Base-by-base conservation (phyloP, 2,329 filamentous ascomycete genomes). In the Geoglossum cookeanum region DNA sequence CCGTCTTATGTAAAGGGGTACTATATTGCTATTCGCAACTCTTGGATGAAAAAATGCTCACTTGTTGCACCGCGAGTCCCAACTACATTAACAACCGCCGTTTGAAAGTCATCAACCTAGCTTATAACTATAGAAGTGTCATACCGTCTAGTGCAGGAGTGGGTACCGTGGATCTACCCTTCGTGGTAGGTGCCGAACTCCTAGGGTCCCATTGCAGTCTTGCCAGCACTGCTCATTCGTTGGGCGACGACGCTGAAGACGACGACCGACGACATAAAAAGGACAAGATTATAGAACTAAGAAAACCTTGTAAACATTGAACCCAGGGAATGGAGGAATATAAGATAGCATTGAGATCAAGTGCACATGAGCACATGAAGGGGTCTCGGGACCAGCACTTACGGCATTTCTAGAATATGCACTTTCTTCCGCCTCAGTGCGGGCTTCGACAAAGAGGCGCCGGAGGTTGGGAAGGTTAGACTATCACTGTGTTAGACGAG, bases 201-300 rank as follows among this genome's bases (percentile, higher is more conserved):
- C 37, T 55, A 58, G 69, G 62, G 70, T 65, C 66, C 70, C 45
- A 64, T 62, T 22, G 65, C 59, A 59, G 69, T 71, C 55, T 65
- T 66, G 44, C 55, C 61, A 30, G 70, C 70, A 35, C 22, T 53
- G 60, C 75, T 76, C 78, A 96, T 85, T 63, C 85, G 84, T 67
- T 98, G 92, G 32, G 91, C 92, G 60, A 92, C 83, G 59, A 98
- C 74, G 68, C 91, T 94, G 73, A 97, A 96, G 59, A 95, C 81
- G 6, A 91, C 89, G 29, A 98, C 86, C 0, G 92, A 96, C 29
- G 90, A 92, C 76, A 98, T 91, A 73, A 97, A 98, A 1, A 97
- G 75, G 0, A 96, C 89, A 0, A 94, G 81, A 66, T 98, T 97
- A 72, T 98, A 98, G 69, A 98, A 98, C 92, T 95, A 65, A 6